Percentiles rank a stretch among this genome's conserved stretches.
These are phyloP conservation scores for Saccharomyces paradoxus DNA, from an alignment of 805 yeast genomes.

Conservation along the genomic window DNA sequence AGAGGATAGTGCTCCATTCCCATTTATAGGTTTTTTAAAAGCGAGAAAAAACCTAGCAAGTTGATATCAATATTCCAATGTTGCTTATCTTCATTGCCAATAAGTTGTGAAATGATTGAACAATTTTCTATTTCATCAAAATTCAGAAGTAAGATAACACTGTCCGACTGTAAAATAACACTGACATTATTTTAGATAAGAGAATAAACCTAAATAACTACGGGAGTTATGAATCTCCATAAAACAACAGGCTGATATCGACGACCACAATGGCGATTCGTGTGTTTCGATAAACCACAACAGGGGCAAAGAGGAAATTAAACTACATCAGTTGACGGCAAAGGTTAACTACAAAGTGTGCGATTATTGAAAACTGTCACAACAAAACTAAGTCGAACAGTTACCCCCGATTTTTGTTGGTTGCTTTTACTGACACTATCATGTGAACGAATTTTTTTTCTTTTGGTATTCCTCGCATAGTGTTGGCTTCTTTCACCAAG, in stretches of 20 bases:
- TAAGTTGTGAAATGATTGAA: background rate
- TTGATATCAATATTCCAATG: background rate
- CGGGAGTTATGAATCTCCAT: background rate
- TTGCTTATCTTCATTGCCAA: background rate
- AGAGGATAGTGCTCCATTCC: background rate
- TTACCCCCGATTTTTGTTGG: background rate
- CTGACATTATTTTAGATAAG: background rate
- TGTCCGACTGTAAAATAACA: background rate
- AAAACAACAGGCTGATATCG: background rate
- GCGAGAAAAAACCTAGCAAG: background rate
- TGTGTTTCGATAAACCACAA: background rate
- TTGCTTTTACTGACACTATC: background rate
- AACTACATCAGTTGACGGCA: background rate
- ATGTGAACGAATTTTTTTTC: background rate
- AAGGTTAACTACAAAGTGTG: background rate
- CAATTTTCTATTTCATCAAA: background rate
- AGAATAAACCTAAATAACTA: background rate
- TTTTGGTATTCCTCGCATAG: background rate
- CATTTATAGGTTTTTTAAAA: background rate
- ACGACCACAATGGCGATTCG: background rate
- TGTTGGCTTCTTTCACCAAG: background rate
- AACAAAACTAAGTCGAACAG: background rate
- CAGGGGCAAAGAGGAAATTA: background rate
- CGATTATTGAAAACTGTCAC: background rate
- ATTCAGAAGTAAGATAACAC: background rate